These are phyloP conservation scores for Cornus suecica DNA, from an alignment of 148 eudicot species.

Conservation along the genomic window DNA sequence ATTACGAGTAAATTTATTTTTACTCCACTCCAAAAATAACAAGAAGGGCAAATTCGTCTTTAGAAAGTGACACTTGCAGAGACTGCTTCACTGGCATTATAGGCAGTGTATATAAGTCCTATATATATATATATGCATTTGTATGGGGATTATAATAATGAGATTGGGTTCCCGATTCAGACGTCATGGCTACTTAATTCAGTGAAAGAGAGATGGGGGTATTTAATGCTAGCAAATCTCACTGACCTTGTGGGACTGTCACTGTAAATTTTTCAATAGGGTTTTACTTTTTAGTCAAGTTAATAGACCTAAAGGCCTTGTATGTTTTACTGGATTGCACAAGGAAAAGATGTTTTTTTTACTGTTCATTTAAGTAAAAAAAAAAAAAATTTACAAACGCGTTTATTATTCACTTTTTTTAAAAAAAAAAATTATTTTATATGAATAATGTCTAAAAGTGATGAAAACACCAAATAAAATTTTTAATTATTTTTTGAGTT, in stretches of 20 bases:
- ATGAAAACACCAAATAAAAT: too few relatives aligned
- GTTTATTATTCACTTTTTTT: too few relatives aligned
- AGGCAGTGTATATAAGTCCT: background rate
- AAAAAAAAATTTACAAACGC: too few relatives aligned
- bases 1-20: too few relatives aligned
- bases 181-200: slow-evolving; percentile 4
- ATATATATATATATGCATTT: too few relatives aligned
- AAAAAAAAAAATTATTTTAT: too few relatives aligned
- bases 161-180: slow-evolving; percentile 11
- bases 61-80: too few relatives aligned
- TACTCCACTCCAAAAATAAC: background rate
- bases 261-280: background rate
- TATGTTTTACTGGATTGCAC: too few relatives aligned
- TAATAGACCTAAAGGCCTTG: background rate
- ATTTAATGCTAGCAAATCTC: slow-evolving; percentile 8
- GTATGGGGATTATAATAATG: background rate
- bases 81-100: background rate
- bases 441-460: too few relatives aligned
- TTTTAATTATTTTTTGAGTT: too few relatives aligned
- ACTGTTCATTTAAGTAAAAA: too few relatives aligned
- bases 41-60: background rate
- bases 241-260: slow-evolving; percentile 14
- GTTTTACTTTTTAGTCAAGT: background rate
- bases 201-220: background rate
- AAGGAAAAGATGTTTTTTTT: too few relatives aligned